Evolutionary conservation across 2,329 filamentous ascomycete species (phyloP).

Genomic region (Pseudocercospora cruenta): DNA sequence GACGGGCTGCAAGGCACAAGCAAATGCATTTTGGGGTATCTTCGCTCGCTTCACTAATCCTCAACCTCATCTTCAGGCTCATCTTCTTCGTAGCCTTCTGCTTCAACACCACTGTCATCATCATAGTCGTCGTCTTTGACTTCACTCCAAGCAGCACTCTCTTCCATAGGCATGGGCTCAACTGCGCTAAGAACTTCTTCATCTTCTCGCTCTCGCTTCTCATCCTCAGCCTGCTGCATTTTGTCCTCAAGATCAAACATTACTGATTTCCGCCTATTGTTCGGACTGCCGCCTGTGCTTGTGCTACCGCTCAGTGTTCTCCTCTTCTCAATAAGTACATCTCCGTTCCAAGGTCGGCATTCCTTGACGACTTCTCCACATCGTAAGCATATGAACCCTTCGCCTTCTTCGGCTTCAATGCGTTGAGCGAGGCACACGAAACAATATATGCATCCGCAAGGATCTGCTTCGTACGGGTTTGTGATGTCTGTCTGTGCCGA

Average conservation of each 20-base stretch:
- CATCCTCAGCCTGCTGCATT: slow-evolving; percentile 21
- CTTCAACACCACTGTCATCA: slow-evolving; percentile 19
- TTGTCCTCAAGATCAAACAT: slow-evolving; percentile 36
- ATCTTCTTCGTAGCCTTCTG: slow-evolving; percentile 20
- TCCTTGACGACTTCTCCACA: slow-evolving; percentile 83
- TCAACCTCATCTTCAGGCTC: slow-evolving; percentile 24
- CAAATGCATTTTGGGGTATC: slow-evolving; percentile 20
- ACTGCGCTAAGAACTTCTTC: slow-evolving; percentile 26
- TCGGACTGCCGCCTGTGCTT: slow-evolving; percentile 29
- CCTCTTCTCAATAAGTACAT: slow-evolving; percentile 63
- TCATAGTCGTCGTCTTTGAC: slow-evolving; percentile 28
- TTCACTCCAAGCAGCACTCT: slow-evolving; percentile 33
- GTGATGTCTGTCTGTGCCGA: slow-evolving; percentile 91
- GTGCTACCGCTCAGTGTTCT: slow-evolving; percentile 21
- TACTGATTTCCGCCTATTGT: slow-evolving; percentile 37
- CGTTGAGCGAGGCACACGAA: slow-evolving; percentile 92
- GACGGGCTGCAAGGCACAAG: not conserved
- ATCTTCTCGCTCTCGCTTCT: slow-evolving; percentile 21
- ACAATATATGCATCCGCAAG: slow-evolving; percentile 92
- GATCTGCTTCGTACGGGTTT: slow-evolving; percentile 89
- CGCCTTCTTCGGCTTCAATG: slow-evolving; percentile 88
- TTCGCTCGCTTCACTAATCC: slow-evolving; percentile 13
- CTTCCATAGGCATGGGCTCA: slow-evolving; percentile 37
- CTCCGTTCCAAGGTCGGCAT: slow-evolving; percentile 89
- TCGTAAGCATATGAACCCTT: slow-evolving; percentile 88